phyloP scores from a whole-genome alignment of 2,329 filamentous ascomycete species.

The Apiospora kogelbergensis region DNA sequence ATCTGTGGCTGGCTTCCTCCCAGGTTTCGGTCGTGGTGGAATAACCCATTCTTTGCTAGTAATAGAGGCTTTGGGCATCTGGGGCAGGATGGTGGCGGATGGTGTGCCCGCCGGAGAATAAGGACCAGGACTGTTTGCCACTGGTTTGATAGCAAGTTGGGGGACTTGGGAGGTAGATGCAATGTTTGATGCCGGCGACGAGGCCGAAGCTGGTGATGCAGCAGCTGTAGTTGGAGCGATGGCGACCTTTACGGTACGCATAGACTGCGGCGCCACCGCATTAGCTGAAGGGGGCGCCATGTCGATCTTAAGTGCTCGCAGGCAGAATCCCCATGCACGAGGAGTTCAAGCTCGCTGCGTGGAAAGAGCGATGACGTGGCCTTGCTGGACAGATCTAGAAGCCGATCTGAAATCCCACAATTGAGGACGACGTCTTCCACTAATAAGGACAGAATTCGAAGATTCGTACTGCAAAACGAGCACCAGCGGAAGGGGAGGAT shows the following conservation, averaged over 20 bases:
- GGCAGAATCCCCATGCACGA: not conserved
- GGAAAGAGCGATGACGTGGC: not conserved
- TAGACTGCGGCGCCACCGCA: constrained; percentile 20
- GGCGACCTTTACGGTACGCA: constrained; percentile 25
- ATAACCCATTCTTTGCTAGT: constrained; percentile 86
- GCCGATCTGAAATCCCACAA: not conserved
- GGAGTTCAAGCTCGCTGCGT: not conserved
- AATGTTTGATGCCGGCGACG: constrained; percentile 20
- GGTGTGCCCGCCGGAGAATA: constrained; percentile 50
- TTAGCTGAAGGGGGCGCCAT: constrained; percentile 26
- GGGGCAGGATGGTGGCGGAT: constrained; percentile 38
- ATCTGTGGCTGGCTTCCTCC: constrained; percentile 90
- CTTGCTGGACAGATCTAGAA: not conserved
- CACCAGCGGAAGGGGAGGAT: not conserved
- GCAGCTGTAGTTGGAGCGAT: constrained; percentile 27
- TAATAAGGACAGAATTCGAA: not conserved
- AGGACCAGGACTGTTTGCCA: constrained; percentile 15
- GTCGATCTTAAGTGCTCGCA: not conserved
- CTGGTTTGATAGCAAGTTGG: constrained; percentile 30
- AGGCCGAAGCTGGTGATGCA: constrained; percentile 27
- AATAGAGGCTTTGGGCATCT: constrained; percentile 55
- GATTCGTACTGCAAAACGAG: not conserved
- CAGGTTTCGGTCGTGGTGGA: constrained; percentile 82
- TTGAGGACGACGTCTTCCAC: not conserved
- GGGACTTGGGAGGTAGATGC: constrained; percentile 15